Evolutionary conservation across 306 rosid genomes (phyloP), one percentile per base, ranked within the genome.

Genomic region (Dalbergia oliveri): DNA sequence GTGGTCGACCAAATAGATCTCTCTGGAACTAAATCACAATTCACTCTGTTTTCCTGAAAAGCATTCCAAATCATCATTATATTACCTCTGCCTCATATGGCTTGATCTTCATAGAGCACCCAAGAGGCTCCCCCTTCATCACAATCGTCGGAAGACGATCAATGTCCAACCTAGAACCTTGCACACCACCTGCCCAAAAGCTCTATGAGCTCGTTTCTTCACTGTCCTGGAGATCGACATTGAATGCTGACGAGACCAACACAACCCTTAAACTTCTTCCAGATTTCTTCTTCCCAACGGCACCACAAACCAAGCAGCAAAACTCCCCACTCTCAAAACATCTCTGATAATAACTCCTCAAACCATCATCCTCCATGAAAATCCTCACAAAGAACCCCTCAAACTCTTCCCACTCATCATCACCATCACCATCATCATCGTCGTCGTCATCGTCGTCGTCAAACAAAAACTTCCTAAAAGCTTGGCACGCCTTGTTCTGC

Each of bases 81-180:
- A 34, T 63, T 64, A 86, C 88, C 88, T 68, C 66, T 33, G 61
- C 26, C n/a, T 86, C 86, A 19, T 51, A 79, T 5, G 11, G 53
- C 13, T 51, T 56, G 6, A 21, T 74, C 10, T 63, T 33, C 68
- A 83, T 8, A 9, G 81, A 34, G 54, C 76, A 74, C 39, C 90
- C 67, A 5, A 88, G 90, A 34, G 88, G 90, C 15, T 82, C 84
- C 31, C 86, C 92, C n/a, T 81, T 90, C 13, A 70, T 61, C 19
- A 89, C 90, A 51, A 89, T 79, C 0, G 69, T 78, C 0, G 97
- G 97, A 89, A 92, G 86, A 54, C 86, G 41, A 56, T 83, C 71
- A 10, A 86, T 34, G 85, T 94, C 97, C 97, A 94, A 94, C 94
- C 97, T 43, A 94, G 53, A 86, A 92, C 89, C 83, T 75, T 87